phyloP scores from a whole-genome alignment of 305 asterid genomes.

The Galium porrigens region DNA sequence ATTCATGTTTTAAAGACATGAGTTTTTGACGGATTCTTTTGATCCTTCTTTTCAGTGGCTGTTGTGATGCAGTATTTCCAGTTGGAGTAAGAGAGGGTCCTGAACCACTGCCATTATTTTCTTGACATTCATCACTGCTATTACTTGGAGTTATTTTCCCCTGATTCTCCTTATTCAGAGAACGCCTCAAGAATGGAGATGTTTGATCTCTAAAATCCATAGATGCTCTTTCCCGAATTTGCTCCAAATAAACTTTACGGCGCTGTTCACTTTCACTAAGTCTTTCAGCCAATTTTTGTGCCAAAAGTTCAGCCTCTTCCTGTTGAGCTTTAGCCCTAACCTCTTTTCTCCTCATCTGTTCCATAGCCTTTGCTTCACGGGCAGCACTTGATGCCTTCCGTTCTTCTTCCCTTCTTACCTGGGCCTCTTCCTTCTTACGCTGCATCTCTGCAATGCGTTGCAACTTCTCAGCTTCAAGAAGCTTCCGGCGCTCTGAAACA shows the following conservation, averaged over 20 bases:
- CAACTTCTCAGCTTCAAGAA: conserved; percentile 91
- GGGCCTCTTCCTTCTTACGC: conserved; percentile 92
- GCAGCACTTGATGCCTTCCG: conserved; percentile 95
- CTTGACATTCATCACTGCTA: conserved; percentile 46
- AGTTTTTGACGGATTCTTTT: conserved; percentile 82
- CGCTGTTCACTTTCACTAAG: conserved; percentile 93
- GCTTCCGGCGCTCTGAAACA: conserved; percentile 80
- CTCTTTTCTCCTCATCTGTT: conserved; percentile 84
- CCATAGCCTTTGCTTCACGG: conserved; percentile 92
- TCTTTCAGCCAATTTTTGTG: conserved; percentile 88
- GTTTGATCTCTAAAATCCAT: conserved; percentile 99
- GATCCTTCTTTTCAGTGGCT: conserved; percentile 62
- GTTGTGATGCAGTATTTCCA: conserved; percentile 43
- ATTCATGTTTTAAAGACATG: conserved; percentile 89
- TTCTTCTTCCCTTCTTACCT: conserved; percentile 94
- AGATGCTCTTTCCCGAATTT: conserved; percentile 91
- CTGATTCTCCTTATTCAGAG: conserved; percentile 56
- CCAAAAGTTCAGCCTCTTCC: conserved; percentile 96
- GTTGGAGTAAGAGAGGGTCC: conserved; percentile 32
- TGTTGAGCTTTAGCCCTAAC: conserved; percentile 83
- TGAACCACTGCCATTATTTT: conserved; percentile 29
- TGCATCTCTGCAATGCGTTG: conserved; percentile 93
- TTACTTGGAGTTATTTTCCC: conserved; percentile 35
- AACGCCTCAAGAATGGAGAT: conserved; percentile 81
- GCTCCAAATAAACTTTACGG: conserved; percentile 85